These are phyloP conservation scores for Trichophaea hybrida DNA, from an alignment of 2,329 filamentous ascomycete species.

Conservation along the genomic window DNA sequence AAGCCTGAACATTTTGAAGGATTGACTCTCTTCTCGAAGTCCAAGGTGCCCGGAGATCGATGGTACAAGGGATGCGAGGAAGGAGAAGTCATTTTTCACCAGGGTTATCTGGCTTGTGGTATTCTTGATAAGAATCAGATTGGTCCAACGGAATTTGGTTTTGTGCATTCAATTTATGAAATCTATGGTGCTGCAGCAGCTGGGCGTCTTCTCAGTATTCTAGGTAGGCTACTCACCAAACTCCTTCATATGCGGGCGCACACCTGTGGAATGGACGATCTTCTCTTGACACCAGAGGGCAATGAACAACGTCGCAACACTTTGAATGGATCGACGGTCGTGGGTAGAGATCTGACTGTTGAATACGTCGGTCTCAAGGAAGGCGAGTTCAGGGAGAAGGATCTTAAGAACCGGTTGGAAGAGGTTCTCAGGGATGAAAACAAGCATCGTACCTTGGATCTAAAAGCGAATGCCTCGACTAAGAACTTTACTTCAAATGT, in stretches of 20 bases:
- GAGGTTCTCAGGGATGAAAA: conserved; percentile 79
- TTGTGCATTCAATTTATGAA: conserved; percentile 87
- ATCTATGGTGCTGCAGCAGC: conserved; percentile 78
- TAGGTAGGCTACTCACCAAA: conserved; percentile 78
- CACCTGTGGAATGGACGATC: conserved; percentile 92
- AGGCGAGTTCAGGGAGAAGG: conserved; percentile 47
- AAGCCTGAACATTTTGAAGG: conserved; percentile 62
- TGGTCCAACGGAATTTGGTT: conserved; percentile 68
- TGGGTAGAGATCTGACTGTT: conserved; percentile 67
- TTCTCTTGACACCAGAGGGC: conserved; percentile 67
- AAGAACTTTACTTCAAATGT: conserved; percentile 60
- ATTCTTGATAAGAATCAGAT: conserved; percentile 95
- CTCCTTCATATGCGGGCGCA: conserved; percentile 89
- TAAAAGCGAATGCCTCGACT: conserved; percentile 61
- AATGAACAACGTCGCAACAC: conserved; percentile 56
- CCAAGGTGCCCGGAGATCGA: conserved; percentile 59
- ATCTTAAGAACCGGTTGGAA: conserved; percentile 66
- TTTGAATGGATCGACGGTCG: conserved; percentile 49
- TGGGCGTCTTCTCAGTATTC: conserved; percentile 72
- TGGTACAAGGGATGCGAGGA: conserved; percentile 74
- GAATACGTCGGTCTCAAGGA: conserved; percentile 76
- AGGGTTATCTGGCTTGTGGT: conserved; percentile 76
- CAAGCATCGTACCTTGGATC: conserved; percentile 83
- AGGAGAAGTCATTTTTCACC: conserved; percentile 62
- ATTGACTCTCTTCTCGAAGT: conserved; percentile 37